Evolutionary conservation across 2,329 filamentous ascomycete genomes (phyloP).

Genomic region (Lachnellula cervina): DNA sequence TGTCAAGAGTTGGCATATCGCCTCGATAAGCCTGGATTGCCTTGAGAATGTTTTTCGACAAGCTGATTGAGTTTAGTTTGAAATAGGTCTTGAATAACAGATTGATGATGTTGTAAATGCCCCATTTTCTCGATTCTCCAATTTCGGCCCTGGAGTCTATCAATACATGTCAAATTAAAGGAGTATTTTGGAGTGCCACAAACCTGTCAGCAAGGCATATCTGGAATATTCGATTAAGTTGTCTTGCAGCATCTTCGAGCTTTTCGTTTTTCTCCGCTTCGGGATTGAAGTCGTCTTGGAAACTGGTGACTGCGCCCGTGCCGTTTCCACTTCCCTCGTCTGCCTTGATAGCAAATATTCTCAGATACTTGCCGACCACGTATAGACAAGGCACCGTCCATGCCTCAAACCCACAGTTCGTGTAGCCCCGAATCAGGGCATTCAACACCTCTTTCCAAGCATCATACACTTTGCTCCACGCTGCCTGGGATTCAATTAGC

Average conservation of each 20-base stretch:
- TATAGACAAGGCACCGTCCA: conserved; percentile 95
- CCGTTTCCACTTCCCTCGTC: conserved; percentile 62
- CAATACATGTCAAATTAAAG: conserved; percentile 1
- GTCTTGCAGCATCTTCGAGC: conserved; percentile 83
- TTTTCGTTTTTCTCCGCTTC: conserved; percentile 75
- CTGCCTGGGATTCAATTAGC: conserved; percentile 17
- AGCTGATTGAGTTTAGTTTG: conserved; percentile 82
- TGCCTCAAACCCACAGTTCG: conserved; percentile 67
- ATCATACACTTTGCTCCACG: conserved; percentile 77
- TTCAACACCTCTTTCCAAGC: conserved; percentile 83
- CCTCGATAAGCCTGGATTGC: conserved; percentile 70
- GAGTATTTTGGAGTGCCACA: conserved; percentile 18
- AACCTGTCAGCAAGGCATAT: conserved; percentile 87
- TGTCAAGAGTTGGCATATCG: conserved; percentile 74
- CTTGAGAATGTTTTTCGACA: conserved; percentile 85
- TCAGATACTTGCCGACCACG: conserved; percentile 76
- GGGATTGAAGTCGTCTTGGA: conserved; percentile 78
- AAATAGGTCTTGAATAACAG: conserved; percentile 98
- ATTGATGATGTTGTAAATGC: conserved; percentile 90
- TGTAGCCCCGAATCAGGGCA: conserved; percentile 75
- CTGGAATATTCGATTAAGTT: conserved; percentile 88
- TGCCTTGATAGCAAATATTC: conserved; percentile 85
- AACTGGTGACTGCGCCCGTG: conserved; percentile 40
- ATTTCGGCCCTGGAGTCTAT: conserved; percentile 60
- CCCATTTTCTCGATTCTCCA: conserved; percentile 94